Evolutionary conservation across 2,329 filamentous ascomycete species (phyloP), one percentile per base, ranked within the genome.

Genomic region (Nakataea oryzae): DNA sequence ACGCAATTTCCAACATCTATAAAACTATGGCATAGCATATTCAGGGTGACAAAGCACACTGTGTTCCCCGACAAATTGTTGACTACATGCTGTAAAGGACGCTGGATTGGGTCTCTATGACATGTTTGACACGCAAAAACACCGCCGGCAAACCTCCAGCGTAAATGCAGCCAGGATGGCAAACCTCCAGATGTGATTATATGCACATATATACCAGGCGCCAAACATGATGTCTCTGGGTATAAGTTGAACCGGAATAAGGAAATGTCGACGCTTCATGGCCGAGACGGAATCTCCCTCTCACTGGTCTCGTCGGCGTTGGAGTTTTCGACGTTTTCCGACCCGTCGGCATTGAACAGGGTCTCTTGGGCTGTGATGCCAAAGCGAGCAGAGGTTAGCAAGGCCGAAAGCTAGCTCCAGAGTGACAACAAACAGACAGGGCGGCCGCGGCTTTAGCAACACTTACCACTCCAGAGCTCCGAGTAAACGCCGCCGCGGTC

Each of bases 401-500:
- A 60, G n/a, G n/a, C n/a, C n/a, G n/a, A n/a, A n/a, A n/a, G n/a
- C n/a, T n/a, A n/a, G n/a, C n/a, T n/a, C n/a, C n/a, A n/a, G n/a
- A n/a, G n/a, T n/a, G n/a, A n/a, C n/a, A n/a, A n/a, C n/a, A n/a
- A n/a, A n/a, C n/a, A n/a, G n/a, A n/a, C n/a, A n/a, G n/a, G n/a
- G n/a, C n/a, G n/a, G n/a, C n/a, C n/a, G n/a, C n/a, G n/a, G n/a
- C n/a, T n/a, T n/a, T n/a, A n/a, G 21, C 57, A 28, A 12, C 55
- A 65, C 64, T 26, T 28, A 66, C 66, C 66, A 59, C 89, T 93
- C 93, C 93, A 97, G 55, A 97, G 79, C 74, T 96, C 88, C 6
- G 90, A 86, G 73, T 97, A 97, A 26, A 96, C 80, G 0, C 91
- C 91, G 21, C 84, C 87, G 21, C 76, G 80, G 68, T 95, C 88